Conservation (phyloP, 768 basidiomycete species). For the Boletellus ananas region DNA sequence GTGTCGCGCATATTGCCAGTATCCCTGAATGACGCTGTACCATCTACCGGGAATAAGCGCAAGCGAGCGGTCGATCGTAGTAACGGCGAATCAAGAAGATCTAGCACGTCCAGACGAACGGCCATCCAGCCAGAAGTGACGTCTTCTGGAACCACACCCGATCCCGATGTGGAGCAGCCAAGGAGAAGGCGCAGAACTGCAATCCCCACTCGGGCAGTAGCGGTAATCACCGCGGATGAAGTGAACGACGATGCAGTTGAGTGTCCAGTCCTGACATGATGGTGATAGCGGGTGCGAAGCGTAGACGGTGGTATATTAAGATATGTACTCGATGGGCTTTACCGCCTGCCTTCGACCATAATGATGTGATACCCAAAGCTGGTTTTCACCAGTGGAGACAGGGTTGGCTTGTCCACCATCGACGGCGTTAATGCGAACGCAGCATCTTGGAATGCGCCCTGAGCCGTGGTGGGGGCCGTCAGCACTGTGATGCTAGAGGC, state of each 20-base stretch:
- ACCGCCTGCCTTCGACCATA: slow-evolving; percentile 84
- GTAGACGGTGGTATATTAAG: slow-evolving; percentile 17
- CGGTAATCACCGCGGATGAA: slow-evolving; percentile 31
- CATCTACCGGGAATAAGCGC: slow-evolving; percentile 37
- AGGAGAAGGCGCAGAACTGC: slow-evolving; percentile 39
- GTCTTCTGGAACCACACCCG: slow-evolving; percentile 49
- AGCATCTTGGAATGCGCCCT: slow-evolving; percentile 82
- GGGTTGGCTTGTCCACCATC: slow-evolving; percentile 70
- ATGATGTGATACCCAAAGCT: slow-evolving; percentile 86
- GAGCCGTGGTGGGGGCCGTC: slow-evolving; percentile 6
- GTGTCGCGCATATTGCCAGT: slow-evolving; percentile 26
- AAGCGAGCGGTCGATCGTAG: slow-evolving; percentile 33
- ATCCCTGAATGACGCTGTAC: slow-evolving; percentile 18
- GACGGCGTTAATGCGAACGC: slow-evolving; percentile 80
- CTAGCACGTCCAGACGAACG: slow-evolving; percentile 36
- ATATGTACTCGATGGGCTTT: slow-evolving; percentile 18
- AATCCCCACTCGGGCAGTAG: slow-evolving; percentile 25
- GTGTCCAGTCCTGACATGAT: slow-evolving; percentile 20
- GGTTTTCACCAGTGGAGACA: slow-evolving; percentile 76
- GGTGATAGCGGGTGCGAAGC: not conserved
- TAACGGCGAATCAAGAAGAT: slow-evolving; percentile 35
- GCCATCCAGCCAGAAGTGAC: slow-evolving; percentile 46
- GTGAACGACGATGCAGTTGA: slow-evolving; percentile 33
- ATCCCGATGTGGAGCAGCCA: slow-evolving; percentile 62
- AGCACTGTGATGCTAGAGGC: not conserved